Base-by-base conservation (phyloP, 768 basidiomycete genomes). In the Galerina marginata region DNA sequence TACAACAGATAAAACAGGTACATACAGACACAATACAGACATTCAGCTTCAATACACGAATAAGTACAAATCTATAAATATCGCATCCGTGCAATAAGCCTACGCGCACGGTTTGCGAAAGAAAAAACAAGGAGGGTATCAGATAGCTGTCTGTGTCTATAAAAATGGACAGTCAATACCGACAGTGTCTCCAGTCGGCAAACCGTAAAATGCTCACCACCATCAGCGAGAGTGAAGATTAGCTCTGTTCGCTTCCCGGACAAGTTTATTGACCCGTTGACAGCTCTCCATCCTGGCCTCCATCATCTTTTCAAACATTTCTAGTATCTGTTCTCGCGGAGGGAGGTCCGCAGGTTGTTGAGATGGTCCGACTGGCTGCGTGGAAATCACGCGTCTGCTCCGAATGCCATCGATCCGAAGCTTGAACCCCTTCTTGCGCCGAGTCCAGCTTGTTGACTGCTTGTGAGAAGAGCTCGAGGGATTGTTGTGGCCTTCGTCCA, bases 251-350 rank as follows among this genome's bases (percentile, higher is more conserved):
- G 80, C 79, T 53, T 79, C 75, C 50, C 76, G 74, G 40, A 90
- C 82, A 62, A 91, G 77, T 48, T 80, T 81, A 62, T 84, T 84
- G 54, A 89, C 79, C 37, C 88, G 79, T 63, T 87, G 81, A 71
- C 90, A 92, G 67, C 88, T 90, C 72, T 91, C 90, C 82, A 92
- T 86, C 56, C 90, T 82, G 2, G 85, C 79, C 66, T 90, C 87
- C 78, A 91, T 84, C 77, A 92, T 86, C 60, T 84, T 82, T 58
- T 87, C 87, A 67, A 89, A 90, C 79, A 86, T 82, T 65, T 86
- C 82, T 60, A 92, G 75, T 54, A 92, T 80, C 55, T 79, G 83
- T 26, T 86, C 81, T 45, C 71, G 69, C 33, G 69, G 69, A 20
- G 67, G 63, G 38, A 66, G 59, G 50, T 65, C 54, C 45, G 59